A percentile compares a stretch with the other conserved stretches of the same genome.
These are phyloP conservation scores for Sporobolomyces pararoseus DNA, from an alignment of 768 basidiomycete species.

Conservation along the genomic window DNA sequence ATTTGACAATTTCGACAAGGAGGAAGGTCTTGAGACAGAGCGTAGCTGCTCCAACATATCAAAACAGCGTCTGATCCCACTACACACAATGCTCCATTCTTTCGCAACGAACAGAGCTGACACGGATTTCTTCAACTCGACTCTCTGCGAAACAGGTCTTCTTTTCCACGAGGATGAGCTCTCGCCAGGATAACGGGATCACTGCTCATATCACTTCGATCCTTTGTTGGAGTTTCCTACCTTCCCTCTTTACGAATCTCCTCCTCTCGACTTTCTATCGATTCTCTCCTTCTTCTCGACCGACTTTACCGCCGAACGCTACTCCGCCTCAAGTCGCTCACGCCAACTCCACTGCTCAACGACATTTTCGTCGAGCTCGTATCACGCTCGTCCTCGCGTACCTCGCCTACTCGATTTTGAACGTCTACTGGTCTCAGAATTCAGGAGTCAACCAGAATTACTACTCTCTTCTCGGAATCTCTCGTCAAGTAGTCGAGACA, in stretches of 20 bases:
- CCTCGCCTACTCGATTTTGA: conserved; percentile 44
- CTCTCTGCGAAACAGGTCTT: not conserved
- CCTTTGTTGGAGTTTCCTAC: conserved; percentile 38
- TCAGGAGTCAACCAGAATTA: conserved; percentile 65
- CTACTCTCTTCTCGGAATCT: conserved; percentile 68
- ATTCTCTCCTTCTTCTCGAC: conserved; percentile 18
- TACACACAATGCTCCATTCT: not conserved
- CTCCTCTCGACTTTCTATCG: conserved; percentile 34
- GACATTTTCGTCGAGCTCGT: conserved; percentile 29
- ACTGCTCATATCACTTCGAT: conserved; percentile 28
- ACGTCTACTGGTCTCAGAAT: conserved; percentile 48
- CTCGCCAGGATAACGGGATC: conserved; percentile 11
- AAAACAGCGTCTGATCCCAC: conserved; percentile 36
- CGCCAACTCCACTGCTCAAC: conserved; percentile 9
- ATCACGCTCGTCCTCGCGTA: conserved; percentile 41
- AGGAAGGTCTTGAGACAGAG: conserved; percentile 26
- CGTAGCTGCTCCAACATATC: conserved; percentile 30
- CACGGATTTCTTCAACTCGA: not conserved
- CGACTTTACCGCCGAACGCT: conserved; percentile 17
- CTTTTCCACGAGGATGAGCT: too few relatives aligned
- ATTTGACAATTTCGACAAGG: too few relatives aligned
- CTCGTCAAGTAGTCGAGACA: conserved; percentile 62
- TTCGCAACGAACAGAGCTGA: not conserved
- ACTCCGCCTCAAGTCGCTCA: conserved; percentile 7
- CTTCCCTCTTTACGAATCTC: conserved; percentile 24